phyloP scores from a whole-genome alignment of 2,329 filamentous ascomycete species.

The Neonectria hederae region DNA sequence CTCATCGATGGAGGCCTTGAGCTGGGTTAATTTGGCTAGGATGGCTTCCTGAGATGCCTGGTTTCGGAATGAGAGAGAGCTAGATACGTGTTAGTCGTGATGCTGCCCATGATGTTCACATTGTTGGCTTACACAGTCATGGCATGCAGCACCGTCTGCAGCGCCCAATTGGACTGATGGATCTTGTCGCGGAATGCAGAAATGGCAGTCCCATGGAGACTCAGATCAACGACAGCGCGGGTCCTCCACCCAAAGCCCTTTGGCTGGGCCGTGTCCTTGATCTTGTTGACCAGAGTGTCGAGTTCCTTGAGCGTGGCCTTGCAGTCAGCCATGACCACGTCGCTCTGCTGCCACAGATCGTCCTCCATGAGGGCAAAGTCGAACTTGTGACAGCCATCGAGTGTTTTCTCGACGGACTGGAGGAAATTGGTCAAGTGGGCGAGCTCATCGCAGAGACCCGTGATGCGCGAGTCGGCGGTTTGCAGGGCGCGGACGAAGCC shows the following conservation, averaged over 20 bases:
- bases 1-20: constrained; percentile 29
- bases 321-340: constrained; percentile 24
- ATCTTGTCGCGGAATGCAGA: constrained; percentile 38
- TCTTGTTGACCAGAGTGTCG: neutral
- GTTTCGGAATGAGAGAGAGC: constrained; percentile 7
- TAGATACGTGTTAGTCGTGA: neutral
- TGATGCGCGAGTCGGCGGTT: constrained; percentile 31
- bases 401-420: constrained; percentile 29
- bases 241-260: constrained; percentile 4
- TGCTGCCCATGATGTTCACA: neutral
- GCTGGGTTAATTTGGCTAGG: neutral
- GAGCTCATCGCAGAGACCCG: constrained; percentile 32
- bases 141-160: constrained; percentile 42
- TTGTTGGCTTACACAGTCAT: constrained; percentile 29
- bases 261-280: neutral
- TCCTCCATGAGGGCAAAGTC: constrained; percentile 35
- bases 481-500: constrained; percentile 17
- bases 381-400: constrained; percentile 32
- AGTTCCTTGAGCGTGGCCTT: constrained; percentile 8
- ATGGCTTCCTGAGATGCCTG: neutral
- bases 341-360: constrained; percentile 37
- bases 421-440: constrained; percentile 33
- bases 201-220: constrained; percentile 18
- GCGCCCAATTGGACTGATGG: constrained; percentile 39
- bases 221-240: neutral